Base-by-base conservation (phyloP, 192 early-diverging fungal genomes). In the Glomus cerebriforme region DNA sequence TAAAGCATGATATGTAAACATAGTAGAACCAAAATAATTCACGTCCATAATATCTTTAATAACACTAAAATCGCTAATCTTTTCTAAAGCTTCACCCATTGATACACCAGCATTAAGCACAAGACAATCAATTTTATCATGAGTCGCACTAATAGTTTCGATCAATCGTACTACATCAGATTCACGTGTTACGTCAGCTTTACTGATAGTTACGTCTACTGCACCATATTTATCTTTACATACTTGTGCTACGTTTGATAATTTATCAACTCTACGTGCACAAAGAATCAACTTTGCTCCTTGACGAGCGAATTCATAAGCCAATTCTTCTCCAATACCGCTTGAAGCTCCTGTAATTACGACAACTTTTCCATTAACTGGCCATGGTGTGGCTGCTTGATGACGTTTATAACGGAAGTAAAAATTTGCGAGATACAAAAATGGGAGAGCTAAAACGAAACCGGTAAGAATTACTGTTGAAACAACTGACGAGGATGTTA, bases 271-370 rank as follows among this genome's bases (percentile, higher is more conserved):
- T 35, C 59, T 7, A 34, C 74, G 59, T n/a, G 34, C 74, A 15
- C 59, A 59, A 5, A 76, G 31, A 34, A 93, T 87, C 75, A 94
- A 73, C 66, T 88, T 84, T 31, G 88, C 85, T 45, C 90, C 90
- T 59, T 82, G 85, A 34, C 87, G 82, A 26, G 92, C 92, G 73
- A 92, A 94, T 64, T 92, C 87, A 22, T 88, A 72, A 22, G 93
- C 93, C 26, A 84, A 85, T n/a, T 92, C 91, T 76, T 88, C 86
- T 66, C 93, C 93, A 54, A 93, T 94, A 47, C 92, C 92, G 6
- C 90, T 85, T 31, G 87, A 88, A 31, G 93, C 92, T 10, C 93
- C 93, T 47, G 92, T 92, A 17, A 76, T 76, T 22, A 76, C 19
- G 15, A 76, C 22, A 24, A 76, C 59, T 43, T 76, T 76, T 1